Base-by-base conservation (phyloP, 176 grass and related monocot species). In the Microstegium vimineum region DNA sequence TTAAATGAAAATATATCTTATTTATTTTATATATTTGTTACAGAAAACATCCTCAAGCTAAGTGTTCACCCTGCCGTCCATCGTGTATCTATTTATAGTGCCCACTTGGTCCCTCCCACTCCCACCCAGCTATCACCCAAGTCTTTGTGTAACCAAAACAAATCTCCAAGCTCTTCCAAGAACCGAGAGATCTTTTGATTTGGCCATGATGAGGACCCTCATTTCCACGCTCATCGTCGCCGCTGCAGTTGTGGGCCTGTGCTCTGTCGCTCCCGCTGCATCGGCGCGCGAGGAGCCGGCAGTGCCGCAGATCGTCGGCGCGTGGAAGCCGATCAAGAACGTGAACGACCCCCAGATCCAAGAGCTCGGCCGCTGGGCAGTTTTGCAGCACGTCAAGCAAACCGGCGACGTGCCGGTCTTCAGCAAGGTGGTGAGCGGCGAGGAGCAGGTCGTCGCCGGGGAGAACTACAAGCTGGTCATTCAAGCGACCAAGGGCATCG, bases 391-490 rank as follows among this genome's bases (percentile, higher is more conserved):
- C 34, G 36, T 80, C 36, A 75, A 59, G 49, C 13, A 16, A 26
- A 23, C 23, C 3, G 12, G 62, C 33, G 83, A 84, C 16, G 64
- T 23, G 25, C 69, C 90, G 54, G 33, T 5, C 20, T 85, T 93
- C 34, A 28, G 0, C 31, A 52, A 56, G 57, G 87, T 93, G 70
- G 76, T 85, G 76, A 51, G 71, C 14, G 91, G 81, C 51, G 38
- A 82, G 45, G 28, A 47, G 31, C 84, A 76, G 66, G 47, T 93
- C n/a, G 81, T 90, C 1, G 18, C 76, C 15, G 84, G 91, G 37
- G 31, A 45, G 14, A 90, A 87, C 49, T 93, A 93, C 66, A 31
- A 35, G 6, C 73, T 93, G 7, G 11, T 74, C 23, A 10, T 93
- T 4, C 4, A 66, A 20, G 73, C 71, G 13, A 69, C 79, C 0